Evolutionary conservation across 164 flowering plant genomes (phyloP).

Genomic region (Kalanchoe fedtschenkoi): DNA sequence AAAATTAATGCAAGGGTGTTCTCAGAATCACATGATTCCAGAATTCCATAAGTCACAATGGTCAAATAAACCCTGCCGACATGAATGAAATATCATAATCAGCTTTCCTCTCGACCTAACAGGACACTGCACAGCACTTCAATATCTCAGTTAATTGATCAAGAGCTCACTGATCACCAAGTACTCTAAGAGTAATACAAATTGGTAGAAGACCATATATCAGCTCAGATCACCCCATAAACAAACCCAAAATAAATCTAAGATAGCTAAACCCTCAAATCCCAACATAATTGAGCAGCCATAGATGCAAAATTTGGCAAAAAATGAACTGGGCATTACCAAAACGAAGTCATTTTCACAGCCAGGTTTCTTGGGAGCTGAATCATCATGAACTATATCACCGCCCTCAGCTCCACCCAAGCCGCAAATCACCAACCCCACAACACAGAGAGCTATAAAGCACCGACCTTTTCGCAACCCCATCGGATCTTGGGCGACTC

Average conservation of each 20-base stretch:
- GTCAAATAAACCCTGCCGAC: neutral
- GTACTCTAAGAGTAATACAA: neutral
- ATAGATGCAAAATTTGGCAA: neutral
- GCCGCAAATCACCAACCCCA: conserved; percentile 18
- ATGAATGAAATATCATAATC: neutral
- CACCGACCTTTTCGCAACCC: conserved; percentile 20
- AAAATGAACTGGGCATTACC: conserved; percentile 30
- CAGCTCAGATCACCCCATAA: neutral
- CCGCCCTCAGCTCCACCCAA: conserved; percentile 38
- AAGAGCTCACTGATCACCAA: too few relatives aligned
- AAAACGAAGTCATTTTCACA: conserved; percentile 80
- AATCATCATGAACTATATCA: conserved; percentile 68
- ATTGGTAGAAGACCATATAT: too few relatives aligned
- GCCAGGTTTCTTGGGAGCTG: conserved; percentile 82
- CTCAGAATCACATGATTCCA: neutral
- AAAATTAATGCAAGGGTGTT: conserved; percentile 1
- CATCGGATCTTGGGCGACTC: conserved; percentile 18
- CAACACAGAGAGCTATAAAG: conserved; percentile 13
- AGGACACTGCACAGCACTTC: neutral
- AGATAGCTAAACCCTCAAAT: neutral
- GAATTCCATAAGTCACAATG: neutral
- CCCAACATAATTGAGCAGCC: conserved; percentile 19
- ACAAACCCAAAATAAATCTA: neutral
- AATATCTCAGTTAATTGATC: too few relatives aligned
- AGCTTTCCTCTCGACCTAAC: neutral